Base-by-base conservation (phyloP, 768 basidiomycete species). In the Lentinula guzmanii region DNA sequence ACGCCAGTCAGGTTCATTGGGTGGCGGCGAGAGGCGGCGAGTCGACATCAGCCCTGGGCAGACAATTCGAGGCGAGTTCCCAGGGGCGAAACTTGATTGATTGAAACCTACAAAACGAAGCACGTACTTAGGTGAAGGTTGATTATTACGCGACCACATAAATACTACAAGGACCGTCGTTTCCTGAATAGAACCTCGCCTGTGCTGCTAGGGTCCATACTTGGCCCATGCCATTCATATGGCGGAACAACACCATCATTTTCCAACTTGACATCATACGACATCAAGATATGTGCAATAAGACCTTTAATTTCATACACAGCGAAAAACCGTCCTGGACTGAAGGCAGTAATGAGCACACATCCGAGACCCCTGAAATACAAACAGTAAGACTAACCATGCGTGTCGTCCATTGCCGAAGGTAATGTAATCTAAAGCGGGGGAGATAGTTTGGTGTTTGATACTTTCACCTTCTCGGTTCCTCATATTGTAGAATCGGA, bases 311-410 rank as follows among this genome's bases (percentile, higher is more conserved):
- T 61, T 62, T 77, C 77, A 55, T 74, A 77, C 24, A 75, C 75
- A 16, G 78, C 78, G 64, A 81, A 79, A 66, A 80, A 78, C 11
- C 79, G 71, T 34, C 79, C 77, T n/a, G 79, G 77, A 60, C 74
- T 69, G 28, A 28, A 28, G 28, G 28, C 28, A 28, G 43, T 4
- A 48, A 35, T 51, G 48, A 15, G 41, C 24, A 52, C 45, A 31
- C 13, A 18, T 42, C 21, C 8, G 18, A 28, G 9, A 18, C 3
- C 6, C 11, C 13, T 21, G 7, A 11, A 24, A 0, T 5, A 33
- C 2, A 9, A 10, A 8, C 35, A 9, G 3, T 1, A 34, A 15
- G 21, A 46, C 58, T 52, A 48, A 64, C 64, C 68, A 67, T 35
- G 69, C 72, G 61, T 76, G 73, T 31, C 70, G 67, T 15, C 77